phyloP scores from a whole-genome alignment of 2,329 filamentous ascomycete species.

The Myotisia sp. region DNA sequence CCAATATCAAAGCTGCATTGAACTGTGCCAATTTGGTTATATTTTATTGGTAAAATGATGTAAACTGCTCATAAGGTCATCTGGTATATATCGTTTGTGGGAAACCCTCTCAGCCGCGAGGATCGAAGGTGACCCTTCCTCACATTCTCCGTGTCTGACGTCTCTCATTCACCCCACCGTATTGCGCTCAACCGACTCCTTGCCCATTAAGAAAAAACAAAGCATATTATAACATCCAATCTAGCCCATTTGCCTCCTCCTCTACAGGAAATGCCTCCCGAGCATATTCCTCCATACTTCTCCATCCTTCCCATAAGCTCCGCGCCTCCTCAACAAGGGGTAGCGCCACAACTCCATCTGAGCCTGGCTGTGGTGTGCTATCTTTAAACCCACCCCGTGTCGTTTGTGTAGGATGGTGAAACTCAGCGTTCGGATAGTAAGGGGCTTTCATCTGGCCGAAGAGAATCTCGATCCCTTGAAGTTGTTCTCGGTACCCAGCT shows the following conservation, averaged over 20 bases:
- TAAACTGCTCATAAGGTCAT: no score
- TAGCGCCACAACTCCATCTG: constrained; percentile 39
- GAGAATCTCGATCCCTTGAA: constrained; percentile 50
- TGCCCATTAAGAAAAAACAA: no score
- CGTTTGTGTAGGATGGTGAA: constrained; percentile 26
- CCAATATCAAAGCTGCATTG: no score
- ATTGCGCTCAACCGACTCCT: no score
- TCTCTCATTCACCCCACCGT: no score
- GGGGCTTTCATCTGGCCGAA: constrained; percentile 46
- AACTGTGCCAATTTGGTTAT: no score
- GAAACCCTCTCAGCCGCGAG: no score
- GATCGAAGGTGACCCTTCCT: no score
- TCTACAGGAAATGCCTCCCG: constrained; percentile 87
- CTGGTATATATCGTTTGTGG: no score
- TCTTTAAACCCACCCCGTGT: constrained; percentile 22
- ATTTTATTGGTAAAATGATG: no score
- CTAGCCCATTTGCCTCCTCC: constrained; percentile 82
- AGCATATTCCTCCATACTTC: constrained; percentile 87
- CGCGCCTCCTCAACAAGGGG: constrained; percentile 62
- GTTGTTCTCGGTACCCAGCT: constrained; percentile 73
- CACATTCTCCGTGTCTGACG: no score
- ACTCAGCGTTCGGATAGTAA: constrained; percentile 49
- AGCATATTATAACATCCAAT: constrained; percentile 73
- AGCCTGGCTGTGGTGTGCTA: constrained; percentile 12
- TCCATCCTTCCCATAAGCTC: constrained; percentile 78